These are phyloP conservation scores for Lactarius sp. DNA, from an alignment of 768 basidiomycete species.

Conservation along the genomic window DNA sequence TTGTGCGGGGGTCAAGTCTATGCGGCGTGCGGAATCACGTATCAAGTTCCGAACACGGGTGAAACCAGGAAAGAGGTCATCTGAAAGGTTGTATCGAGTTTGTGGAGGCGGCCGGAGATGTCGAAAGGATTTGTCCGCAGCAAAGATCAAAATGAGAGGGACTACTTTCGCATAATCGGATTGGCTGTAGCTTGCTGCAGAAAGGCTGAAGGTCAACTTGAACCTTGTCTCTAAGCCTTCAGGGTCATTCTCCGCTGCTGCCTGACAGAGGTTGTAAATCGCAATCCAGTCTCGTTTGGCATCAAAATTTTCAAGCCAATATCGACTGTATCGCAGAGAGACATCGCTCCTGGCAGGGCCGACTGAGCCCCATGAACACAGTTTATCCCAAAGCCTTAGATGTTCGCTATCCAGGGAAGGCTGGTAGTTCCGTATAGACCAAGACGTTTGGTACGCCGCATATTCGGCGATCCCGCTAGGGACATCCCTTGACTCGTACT, in stretches of 20 bases:
- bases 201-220: background rate
- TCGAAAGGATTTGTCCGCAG: background rate
- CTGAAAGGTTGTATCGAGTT: background rate
- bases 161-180: background rate
- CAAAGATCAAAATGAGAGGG: background rate
- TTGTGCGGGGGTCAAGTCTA: background rate
- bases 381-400: background rate
- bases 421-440: conserved; percentile 5
- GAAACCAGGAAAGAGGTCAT: background rate
- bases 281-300: conserved; percentile 8
- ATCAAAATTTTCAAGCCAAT: conserved; percentile 12
- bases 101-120: background rate
- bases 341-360: background rate
- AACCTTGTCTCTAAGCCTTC: background rate
- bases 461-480: background rate
- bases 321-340: conserved; percentile 3
- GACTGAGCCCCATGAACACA: background rate
- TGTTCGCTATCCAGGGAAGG: background rate
- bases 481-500: background rate
- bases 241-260: background rate
- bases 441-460: background rate
- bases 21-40: background rate
- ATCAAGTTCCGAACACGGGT: too few species aligned
- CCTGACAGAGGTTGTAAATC: conserved; percentile 12
- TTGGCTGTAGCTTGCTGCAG: conserved; percentile 4